These are phyloP conservation scores for Piedraia hortae DNA, from an alignment of 2,329 filamentous ascomycete genomes.

Conservation along the genomic window DNA sequence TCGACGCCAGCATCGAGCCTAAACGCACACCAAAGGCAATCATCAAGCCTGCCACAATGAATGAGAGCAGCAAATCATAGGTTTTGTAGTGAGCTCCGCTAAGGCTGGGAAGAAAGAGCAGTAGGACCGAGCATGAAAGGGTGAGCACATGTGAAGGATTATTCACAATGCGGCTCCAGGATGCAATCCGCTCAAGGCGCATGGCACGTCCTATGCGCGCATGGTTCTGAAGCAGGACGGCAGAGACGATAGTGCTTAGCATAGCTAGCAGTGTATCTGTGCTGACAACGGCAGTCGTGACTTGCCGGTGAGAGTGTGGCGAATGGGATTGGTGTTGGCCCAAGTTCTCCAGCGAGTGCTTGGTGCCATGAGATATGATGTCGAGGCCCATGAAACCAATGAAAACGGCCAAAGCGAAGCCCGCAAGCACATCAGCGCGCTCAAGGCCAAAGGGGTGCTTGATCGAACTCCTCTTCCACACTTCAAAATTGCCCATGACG, in stretches of 20 bases:
- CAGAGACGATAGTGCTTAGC: conserved; percentile 55
- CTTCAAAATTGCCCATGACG: conserved; percentile 85
- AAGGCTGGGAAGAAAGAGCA: conserved; percentile 58
- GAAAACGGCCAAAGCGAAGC: conserved; percentile 87
- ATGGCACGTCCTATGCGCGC: conserved; percentile 77
- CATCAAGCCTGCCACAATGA: conserved; percentile 65
- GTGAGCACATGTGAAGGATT: conserved; percentile 93
- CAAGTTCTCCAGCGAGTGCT: conserved; percentile 60
- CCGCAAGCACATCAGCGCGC: conserved; percentile 74
- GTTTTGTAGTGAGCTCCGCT: conserved; percentile 55
- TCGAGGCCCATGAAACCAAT: conserved; percentile 95
- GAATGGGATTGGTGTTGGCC: conserved; percentile 43
- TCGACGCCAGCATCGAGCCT: conserved; percentile 62
- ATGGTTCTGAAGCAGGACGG: conserved; percentile 69
- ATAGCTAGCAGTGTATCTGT: conserved; percentile 60
- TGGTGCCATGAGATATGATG: conserved; percentile 74
- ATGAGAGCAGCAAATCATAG: conserved; percentile 60
- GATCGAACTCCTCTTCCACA: conserved; percentile 81
- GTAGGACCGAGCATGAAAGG: conserved; percentile 53
- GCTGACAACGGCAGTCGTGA: conserved; percentile 53
- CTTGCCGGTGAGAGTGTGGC: conserved; percentile 27
- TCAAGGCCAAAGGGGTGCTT: conserved; percentile 78
- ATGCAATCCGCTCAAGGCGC: conserved; percentile 57
- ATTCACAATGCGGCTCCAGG: conserved; percentile 59
- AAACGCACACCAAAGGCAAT: conserved; percentile 61